Evolutionary conservation across 1,139 yeast genomes (phyloP).

Genomic region (Sugiyamaella sp.): DNA sequence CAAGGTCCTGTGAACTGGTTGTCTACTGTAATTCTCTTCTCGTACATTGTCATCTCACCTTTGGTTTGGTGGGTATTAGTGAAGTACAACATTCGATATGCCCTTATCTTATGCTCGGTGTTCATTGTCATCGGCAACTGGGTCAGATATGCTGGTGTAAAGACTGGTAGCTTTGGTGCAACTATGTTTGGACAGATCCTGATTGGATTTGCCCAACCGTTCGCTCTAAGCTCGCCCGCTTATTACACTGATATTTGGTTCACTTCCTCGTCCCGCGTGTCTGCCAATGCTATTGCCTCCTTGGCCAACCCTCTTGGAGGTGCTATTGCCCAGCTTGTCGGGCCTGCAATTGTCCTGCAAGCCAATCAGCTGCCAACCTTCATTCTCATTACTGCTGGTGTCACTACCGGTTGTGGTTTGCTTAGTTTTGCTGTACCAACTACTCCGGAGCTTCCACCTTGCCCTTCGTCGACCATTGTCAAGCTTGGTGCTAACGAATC

Average conservation of each 20-base stretch:
- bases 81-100: slow-evolving; percentile 32
- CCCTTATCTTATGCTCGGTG: slow-evolving; percentile 35
- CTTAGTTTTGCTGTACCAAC: slow-evolving; percentile 35
- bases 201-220: slow-evolving; percentile 45
- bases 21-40: slow-evolving; percentile 41
- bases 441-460: slow-evolving; percentile 39
- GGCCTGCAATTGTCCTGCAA: slow-evolving; percentile 41
- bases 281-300: slow-evolving; percentile 45
- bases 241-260: slow-evolving; percentile 44
- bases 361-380: slow-evolving; percentile 35
- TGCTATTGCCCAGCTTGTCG: slow-evolving; percentile 45
- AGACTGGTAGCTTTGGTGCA: slow-evolving; percentile 35
- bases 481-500: slow-evolving; percentile 37
- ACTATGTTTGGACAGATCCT: slow-evolving; percentile 43
- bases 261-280: slow-evolving; percentile 41
- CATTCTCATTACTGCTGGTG: slow-evolving; percentile 38
- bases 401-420: slow-evolving; percentile 35
- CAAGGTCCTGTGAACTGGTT: slow-evolving; percentile 45
- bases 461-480: slow-evolving; percentile 40
- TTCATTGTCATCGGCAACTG: slow-evolving; percentile 40
- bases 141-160: slow-evolving; percentile 42
- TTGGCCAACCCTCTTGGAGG: slow-evolving; percentile 45
- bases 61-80: slow-evolving; percentile 35
- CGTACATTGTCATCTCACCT: slow-evolving; percentile 40
- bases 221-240: slow-evolving; percentile 42